Evolutionary conservation across 768 basidiomycete species (phyloP).

Genomic region (Trametes villosa): DNA sequence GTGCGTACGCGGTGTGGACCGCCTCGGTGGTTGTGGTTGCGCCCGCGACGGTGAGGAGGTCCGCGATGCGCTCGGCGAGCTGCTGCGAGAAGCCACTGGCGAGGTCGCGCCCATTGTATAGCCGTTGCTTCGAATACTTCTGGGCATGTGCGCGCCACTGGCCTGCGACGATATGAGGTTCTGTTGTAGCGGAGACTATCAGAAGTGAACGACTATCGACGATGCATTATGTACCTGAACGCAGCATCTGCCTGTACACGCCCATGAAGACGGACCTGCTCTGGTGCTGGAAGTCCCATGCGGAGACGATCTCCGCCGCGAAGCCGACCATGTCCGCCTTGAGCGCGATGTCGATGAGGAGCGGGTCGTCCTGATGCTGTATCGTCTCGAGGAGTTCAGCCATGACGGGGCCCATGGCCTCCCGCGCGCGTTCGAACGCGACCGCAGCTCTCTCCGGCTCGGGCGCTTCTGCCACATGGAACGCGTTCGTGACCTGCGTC

Average conservation of each 20-base stretch:
- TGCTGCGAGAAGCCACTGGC: constrained; percentile 23
- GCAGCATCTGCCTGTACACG: constrained; percentile 23
- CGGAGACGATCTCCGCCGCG: constrained; percentile 23
- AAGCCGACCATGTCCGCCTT: constrained; percentile 29
- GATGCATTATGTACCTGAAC: constrained; percentile 15
- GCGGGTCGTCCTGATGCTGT: constrained; percentile 27
- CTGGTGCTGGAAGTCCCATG: constrained; percentile 29
- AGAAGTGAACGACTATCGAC: not conserved
- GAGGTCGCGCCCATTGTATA: constrained; percentile 27
- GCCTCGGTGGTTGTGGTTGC: constrained; percentile 2
- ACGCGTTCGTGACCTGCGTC: constrained; percentile 22
- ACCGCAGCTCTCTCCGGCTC: constrained; percentile 4
- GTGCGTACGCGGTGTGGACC: constrained; percentile 8
- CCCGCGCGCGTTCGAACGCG: constrained; percentile 24
- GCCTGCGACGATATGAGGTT: constrained; percentile 19
- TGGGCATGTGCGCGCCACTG: constrained; percentile 26
- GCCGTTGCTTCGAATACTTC: constrained; percentile 25
- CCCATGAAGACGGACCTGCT: constrained; percentile 22
- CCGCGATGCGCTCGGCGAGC: constrained; percentile 26
- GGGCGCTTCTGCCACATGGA: constrained; percentile 17
- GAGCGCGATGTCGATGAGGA: constrained; percentile 27
- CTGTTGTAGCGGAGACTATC: not conserved
- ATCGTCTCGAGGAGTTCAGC: constrained; percentile 26
- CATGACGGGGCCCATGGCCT: constrained; percentile 26
- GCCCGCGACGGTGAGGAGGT: constrained; percentile 22